These are phyloP conservation scores for Domatiomyces globalis DNA, from an alignment of 2,329 filamentous ascomycete genomes.

Conservation along the genomic window DNA sequence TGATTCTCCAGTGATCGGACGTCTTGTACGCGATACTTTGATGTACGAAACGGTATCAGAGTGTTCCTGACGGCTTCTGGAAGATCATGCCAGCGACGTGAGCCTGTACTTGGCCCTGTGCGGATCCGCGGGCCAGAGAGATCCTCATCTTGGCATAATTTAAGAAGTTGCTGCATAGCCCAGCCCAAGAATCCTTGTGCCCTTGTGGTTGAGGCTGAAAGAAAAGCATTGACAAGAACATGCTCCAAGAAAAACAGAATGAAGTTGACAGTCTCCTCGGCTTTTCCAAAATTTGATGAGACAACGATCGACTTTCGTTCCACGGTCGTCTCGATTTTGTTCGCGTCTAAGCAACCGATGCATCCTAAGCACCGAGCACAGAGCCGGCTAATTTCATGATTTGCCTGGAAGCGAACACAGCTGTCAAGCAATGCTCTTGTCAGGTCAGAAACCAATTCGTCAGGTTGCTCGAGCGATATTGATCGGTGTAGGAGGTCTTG, in stretches of 20 bases:
- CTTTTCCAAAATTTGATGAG: slow-evolving; percentile 67
- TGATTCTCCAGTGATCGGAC: slow-evolving; percentile 28
- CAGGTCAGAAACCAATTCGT: slow-evolving; percentile 56
- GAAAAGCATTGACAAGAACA: slow-evolving; percentile 78
- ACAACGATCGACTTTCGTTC: slow-evolving; percentile 75
- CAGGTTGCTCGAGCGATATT: slow-evolving; percentile 69
- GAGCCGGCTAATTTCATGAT: slow-evolving; percentile 52
- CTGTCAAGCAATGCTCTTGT: slow-evolving; percentile 73
- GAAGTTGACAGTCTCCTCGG: slow-evolving; percentile 71
- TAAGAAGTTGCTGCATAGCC: slow-evolving; percentile 82
- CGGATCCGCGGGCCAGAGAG: slow-evolving; percentile 21
- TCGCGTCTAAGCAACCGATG: slow-evolving; percentile 83
- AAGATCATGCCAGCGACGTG: slow-evolving; percentile 50
- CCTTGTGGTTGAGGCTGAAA: slow-evolving; percentile 75
- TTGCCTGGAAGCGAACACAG: slow-evolving; percentile 61
- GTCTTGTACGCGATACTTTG: slow-evolving; percentile 57
- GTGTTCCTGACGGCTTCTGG: slow-evolving; percentile 66
- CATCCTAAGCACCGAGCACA: slow-evolving; percentile 74
- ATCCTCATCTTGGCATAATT: slow-evolving; percentile 51
- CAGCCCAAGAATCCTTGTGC: slow-evolving; percentile 86
- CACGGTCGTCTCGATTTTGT: slow-evolving; percentile 65
- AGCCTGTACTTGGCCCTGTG: slow-evolving; percentile 4
- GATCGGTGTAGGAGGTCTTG: slow-evolving; percentile 68
- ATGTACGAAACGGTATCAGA: slow-evolving; percentile 75
- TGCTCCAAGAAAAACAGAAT: slow-evolving; percentile 72